Percentiles rank a stretch among this genome's conserved stretches.
Conservation (phyloP, 306 rosid genomes). For the Citrullus amarus region DNA sequence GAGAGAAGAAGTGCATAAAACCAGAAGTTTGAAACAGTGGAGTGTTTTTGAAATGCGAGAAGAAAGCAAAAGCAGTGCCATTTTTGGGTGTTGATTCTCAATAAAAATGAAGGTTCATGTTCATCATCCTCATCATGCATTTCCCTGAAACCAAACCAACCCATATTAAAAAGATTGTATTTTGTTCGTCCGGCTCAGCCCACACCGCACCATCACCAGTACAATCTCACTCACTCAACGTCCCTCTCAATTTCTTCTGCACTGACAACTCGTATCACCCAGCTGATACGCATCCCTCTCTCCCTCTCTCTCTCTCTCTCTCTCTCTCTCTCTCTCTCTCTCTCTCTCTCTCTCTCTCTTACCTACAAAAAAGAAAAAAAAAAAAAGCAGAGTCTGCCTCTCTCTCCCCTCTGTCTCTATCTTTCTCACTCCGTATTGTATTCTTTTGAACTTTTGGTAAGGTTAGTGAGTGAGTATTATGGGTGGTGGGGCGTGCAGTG, state of each 20-base stretch:
- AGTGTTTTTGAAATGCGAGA: not conserved
- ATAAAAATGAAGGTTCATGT: not conserved
- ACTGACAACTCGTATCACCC: constrained; percentile 32
- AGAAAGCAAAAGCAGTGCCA: not conserved
- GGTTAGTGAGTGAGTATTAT: constrained; percentile 18
- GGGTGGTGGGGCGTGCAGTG: constrained; percentile 5
- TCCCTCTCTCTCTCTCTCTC: constrained; percentile 14
- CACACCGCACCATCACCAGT: not conserved
- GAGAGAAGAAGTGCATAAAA: constrained; percentile 5
- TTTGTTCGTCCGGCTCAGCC: not conserved
- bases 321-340: too few relatives aligned
- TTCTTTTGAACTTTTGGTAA: constrained; percentile 9
- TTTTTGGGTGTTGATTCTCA: not conserved
- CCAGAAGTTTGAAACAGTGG: not conserved
- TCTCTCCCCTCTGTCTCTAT: not conserved
- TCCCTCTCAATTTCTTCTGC: constrained; percentile 28
- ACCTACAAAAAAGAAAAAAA: not conserved
- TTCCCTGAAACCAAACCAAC: not conserved
- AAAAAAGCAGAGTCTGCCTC: not conserved
- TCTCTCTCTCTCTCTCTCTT: constrained; percentile 11
- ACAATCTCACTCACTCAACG: not conserved
- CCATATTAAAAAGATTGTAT: not conserved
- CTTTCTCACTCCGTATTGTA: not conserved
- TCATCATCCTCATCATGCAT: not conserved
- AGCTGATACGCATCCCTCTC: constrained; percentile 13